These are phyloP conservation scores for Funneliformis geosporum DNA, from an alignment of 192 early-diverging fungal genomes.

Conservation along the genomic window DNA sequence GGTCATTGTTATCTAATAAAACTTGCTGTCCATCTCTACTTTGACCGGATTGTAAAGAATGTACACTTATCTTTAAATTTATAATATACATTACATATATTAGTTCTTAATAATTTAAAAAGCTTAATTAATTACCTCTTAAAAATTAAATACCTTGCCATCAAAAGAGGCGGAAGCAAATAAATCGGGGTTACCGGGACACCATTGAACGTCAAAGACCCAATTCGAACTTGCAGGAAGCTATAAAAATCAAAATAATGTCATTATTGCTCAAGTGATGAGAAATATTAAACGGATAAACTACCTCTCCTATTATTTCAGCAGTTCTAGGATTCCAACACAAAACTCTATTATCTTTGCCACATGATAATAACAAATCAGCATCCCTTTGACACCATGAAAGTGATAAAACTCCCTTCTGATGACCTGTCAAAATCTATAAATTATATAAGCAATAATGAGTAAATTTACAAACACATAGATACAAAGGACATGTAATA, in stretches of 20 bases:
- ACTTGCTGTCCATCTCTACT: slow-evolving; percentile 34
- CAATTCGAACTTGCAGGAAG: slow-evolving; percentile 86
- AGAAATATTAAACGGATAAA: not conserved
- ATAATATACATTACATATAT: not conserved
- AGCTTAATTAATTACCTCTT: not conserved
- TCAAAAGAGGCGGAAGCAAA: slow-evolving; percentile 89
- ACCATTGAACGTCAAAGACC: slow-evolving; percentile 97
- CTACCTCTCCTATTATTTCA: slow-evolving; percentile 81
- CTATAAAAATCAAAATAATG: slow-evolving; percentile 26
- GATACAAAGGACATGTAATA: slow-evolving; percentile 13
- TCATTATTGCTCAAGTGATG: not conserved
- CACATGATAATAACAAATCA: slow-evolving; percentile 87
- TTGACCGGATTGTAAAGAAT: slow-evolving; percentile 68
- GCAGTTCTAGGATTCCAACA: slow-evolving; percentile 89
- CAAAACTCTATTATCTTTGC: slow-evolving; percentile 93
- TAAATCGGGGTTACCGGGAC: slow-evolving; percentile 90
- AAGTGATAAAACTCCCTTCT: slow-evolving; percentile 87
- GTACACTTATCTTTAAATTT: slow-evolving; percentile 65
- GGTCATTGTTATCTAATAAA: slow-evolving; percentile 59
- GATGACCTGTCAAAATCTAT: slow-evolving; percentile 79
- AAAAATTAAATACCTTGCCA: slow-evolving; percentile 60
- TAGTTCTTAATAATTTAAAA: not conserved
- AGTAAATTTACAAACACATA: not conserved
- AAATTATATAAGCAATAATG: slow-evolving; percentile 5
- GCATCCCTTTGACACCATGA: slow-evolving; percentile 96